Evolutionary conservation across 1,284 basidiomycete genomes (phyloP).

Genomic region (Ganoderma sinense): DNA sequence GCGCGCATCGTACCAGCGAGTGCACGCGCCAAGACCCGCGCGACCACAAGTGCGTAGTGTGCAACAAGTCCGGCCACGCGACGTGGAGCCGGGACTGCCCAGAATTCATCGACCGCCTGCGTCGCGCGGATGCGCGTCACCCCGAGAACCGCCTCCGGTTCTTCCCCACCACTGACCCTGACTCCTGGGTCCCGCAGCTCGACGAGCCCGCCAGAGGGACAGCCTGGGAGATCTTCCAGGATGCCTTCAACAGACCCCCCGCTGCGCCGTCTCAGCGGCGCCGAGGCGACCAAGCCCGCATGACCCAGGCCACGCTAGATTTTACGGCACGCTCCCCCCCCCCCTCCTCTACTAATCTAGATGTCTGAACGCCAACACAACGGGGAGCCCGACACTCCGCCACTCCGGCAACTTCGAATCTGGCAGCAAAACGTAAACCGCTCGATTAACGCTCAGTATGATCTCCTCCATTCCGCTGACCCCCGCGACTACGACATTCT

Average conservation of each 20-base stretch:
- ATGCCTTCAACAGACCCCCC: not conserved
- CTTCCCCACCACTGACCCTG: not conserved
- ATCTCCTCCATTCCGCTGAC: constrained; percentile 31
- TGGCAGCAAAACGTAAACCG: constrained; percentile 42
- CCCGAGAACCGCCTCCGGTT: not conserved
- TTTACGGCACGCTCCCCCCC: not conserved
- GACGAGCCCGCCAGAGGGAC: accelerated
- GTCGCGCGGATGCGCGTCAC: not conserved
- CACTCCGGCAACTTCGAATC: constrained; percentile 17
- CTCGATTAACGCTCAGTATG: constrained; percentile 33
- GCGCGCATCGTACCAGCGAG: constrained; percentile 27
- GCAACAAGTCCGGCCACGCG: not conserved
- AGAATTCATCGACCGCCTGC: not conserved
- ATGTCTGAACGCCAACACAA: too few relatives aligned
- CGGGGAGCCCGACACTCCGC: too few relatives aligned
- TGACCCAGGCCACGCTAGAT: not conserved
- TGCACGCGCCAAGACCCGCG: constrained; percentile 3
- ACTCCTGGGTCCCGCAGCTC: not conserved
- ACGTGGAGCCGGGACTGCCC: not conserved
- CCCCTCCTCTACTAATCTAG: too few relatives aligned
- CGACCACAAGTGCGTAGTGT: constrained; percentile 22
- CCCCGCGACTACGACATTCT: constrained; percentile 38
- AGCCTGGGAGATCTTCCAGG: not conserved
- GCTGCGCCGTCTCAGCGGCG: not conserved
- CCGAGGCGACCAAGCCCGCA: not conserved